Base-by-base conservation (phyloP, 495 filamentous ascomycete genomes). In the Elasticomyces elasticus region DNA sequence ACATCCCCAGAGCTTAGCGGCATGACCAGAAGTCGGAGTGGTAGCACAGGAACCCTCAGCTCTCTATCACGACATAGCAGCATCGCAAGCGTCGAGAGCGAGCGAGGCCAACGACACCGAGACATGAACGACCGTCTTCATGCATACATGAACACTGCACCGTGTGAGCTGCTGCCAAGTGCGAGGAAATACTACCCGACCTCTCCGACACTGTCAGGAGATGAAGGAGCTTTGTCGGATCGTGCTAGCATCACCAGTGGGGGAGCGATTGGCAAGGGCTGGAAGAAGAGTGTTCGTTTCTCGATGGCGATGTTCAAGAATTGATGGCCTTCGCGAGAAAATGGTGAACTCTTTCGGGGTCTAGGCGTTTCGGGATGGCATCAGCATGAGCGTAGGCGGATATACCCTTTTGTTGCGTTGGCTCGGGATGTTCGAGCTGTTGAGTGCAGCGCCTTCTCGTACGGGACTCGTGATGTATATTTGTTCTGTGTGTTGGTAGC, bases 81-180 rank as follows among this genome's bases (percentile, higher is more conserved):
- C 56, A 56, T 41, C 49, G 55, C 60, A 9, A 67, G 64, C 49
- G 51, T 63, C 35, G 64, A 59, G 17, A 62, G 58, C 48, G 60
- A 65, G 48, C 42, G 52, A 11, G 54, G 57, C 25, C 62, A 63
- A 51, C 61, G 64, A 54, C 65, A 66, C 30, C 50, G 60, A 2
- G 63, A 64, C 0, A 64, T 63, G 63, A 69, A 67, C 46, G 59
- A 62, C 10, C 40, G 67, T n/a, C 52, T 70, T n/a, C 57, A 67
- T 30, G 49, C 64, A 1, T 70, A 70, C 53, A 56, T 70, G n/a
- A 37, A 58, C 5, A 28, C 41, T 9, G 9, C 27, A 23, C 59
- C 65, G 11, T 53, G 61, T 33, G 45, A 59, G 50, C 28, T 61
- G 31, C 49, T 62, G 20, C 43, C 52, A 35, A 57, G 38, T 31